A percentile compares a stretch with the other conserved stretches of the same genome.
Evolutionary conservation across 257 asterid species (phyloP).

Genomic region (Solanum rostratum): DNA sequence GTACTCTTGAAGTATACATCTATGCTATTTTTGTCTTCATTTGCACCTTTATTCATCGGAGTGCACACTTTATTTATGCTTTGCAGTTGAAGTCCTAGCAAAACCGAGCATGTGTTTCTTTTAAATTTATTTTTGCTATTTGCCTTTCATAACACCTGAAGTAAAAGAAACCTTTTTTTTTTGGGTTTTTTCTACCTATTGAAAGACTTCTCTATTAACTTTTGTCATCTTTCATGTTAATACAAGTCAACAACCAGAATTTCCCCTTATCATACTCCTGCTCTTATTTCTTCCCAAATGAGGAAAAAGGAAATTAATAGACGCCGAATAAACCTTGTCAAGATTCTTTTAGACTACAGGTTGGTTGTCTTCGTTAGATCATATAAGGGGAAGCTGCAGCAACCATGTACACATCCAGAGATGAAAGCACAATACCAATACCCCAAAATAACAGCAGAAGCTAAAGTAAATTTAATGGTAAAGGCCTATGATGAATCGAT

Average conservation of each 20-base stretch:
- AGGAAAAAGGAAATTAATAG: background rate
- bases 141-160: background rate
- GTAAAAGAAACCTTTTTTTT: background rate
- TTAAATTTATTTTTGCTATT: background rate
- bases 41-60: background rate
- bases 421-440: too few species aligned
- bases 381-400: too few species aligned
- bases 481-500: too few species aligned
- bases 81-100: background rate
- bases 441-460: too few species aligned
- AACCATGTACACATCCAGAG: too few species aligned
- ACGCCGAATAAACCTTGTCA: background rate
- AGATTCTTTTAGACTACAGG: background rate
- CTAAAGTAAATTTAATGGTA: too few species aligned
- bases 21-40: background rate
- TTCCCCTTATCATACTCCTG: background rate
- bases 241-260: background rate
- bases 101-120: background rate
- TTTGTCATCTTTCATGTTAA: background rate
- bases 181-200: background rate
- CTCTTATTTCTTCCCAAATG: background rate
- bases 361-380: background rate
- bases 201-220: background rate
- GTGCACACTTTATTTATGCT: background rate
- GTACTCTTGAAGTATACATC: background rate